phyloP scores from a whole-genome alignment of 345 rosid genomes.

The Eucalyptus sp. region DNA sequence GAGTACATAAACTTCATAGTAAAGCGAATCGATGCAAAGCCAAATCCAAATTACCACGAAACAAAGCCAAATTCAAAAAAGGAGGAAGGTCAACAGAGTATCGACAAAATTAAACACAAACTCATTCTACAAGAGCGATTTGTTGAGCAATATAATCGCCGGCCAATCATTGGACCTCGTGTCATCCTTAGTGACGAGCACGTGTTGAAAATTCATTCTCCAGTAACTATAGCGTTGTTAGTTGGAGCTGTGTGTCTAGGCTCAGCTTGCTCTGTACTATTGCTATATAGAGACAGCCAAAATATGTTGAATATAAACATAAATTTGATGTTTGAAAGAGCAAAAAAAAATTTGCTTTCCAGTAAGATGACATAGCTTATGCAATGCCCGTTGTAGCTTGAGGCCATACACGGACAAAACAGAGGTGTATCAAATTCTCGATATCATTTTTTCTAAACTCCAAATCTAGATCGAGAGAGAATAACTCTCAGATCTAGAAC shows the following conservation, averaged over 20 bases:
- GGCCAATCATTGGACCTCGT: accelerated
- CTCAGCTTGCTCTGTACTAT: not conserved
- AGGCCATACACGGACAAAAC: not conserved
- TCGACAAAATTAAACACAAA: too few relatives aligned
- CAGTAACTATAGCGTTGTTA: accelerated
- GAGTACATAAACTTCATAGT: too few relatives aligned
- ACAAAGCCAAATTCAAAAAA: not conserved
- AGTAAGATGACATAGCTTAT: accelerated
- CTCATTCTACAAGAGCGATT: accelerated
- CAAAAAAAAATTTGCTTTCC: not conserved
- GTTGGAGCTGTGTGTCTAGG: not conserved
- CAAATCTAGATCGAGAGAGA: accelerated
- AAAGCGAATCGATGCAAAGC: accelerated
- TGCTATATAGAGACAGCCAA: accelerated
- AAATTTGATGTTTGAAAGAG: not conserved
- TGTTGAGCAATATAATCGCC: not conserved
- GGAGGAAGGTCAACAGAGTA: accelerated
- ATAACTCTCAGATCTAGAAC: not conserved
- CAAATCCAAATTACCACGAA: not conserved
- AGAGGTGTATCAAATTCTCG: not conserved
- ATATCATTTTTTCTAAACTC: not conserved
- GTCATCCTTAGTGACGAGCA: accelerated
- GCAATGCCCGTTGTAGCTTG: accelerated
- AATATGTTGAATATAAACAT: not conserved
- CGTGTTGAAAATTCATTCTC: not conserved